Conservation (phyloP, 768 basidiomycete genomes). For the Gymnopilus dilepis region DNA sequence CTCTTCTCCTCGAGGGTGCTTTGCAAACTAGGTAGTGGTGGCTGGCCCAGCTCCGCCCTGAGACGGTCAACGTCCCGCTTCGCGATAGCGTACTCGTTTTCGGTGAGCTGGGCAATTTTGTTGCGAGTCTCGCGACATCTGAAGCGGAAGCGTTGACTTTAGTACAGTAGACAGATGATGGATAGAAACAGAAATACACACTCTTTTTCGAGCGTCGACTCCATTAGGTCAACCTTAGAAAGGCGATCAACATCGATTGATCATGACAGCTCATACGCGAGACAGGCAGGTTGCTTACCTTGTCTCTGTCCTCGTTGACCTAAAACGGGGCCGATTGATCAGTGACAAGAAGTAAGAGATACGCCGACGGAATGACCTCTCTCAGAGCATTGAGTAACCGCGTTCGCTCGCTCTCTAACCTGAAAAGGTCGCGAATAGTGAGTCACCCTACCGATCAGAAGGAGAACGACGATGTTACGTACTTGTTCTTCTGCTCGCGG, state of each 20-base stretch:
- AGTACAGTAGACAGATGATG: constrained; percentile 7
- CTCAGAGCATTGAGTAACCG: constrained; percentile 68
- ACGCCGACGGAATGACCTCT: constrained; percentile 53
- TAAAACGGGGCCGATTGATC: constrained; percentile 31
- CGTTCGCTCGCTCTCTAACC: constrained; percentile 79
- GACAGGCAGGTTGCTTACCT: constrained; percentile 38
- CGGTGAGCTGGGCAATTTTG: constrained; percentile 70
- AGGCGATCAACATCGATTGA: constrained; percentile 11
- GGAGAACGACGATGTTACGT: constrained; percentile 22
- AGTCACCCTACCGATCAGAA: not conserved
- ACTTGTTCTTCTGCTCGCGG: constrained; percentile 87
- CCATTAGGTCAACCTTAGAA: constrained; percentile 66
- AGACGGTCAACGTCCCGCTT: constrained; percentile 80
- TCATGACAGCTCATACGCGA: too few relatives aligned
- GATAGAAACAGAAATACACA: constrained; percentile 36
- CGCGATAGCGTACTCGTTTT: constrained; percentile 76
- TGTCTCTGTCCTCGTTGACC: constrained; percentile 86
- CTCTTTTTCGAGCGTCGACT: constrained; percentile 73
- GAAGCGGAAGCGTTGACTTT: too few relatives aligned
- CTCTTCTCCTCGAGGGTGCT: constrained; percentile 75
- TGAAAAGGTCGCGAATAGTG: constrained; percentile 31
- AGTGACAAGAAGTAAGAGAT: not conserved
- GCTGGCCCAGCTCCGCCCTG: constrained; percentile 76
- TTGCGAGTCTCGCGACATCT: constrained; percentile 71
- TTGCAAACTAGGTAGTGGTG: constrained; percentile 74